Evolutionary conservation across 78 protist genomes (phyloP).

Genomic region (Dictyostelium purpureum): DNA sequence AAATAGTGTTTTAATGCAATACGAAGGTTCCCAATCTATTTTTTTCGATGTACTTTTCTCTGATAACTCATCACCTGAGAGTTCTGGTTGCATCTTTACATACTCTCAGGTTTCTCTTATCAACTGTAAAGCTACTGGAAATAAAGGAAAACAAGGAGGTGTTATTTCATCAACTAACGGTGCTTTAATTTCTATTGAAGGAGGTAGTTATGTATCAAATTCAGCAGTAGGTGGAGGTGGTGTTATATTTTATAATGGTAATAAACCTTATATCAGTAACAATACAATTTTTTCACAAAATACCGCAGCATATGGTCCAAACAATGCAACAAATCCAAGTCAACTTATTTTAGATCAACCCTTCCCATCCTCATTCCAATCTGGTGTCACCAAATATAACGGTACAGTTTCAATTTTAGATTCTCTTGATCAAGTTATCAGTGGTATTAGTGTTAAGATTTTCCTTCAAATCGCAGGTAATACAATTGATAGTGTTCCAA

Average conservation of each 20-base stretch:
- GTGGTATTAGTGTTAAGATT: not conserved
- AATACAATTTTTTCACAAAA: not conserved
- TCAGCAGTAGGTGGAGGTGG: constrained; percentile 9
- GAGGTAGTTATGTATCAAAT: not conserved
- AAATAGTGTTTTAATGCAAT: not conserved
- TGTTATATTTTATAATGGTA: not conserved
- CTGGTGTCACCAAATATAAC: not conserved
- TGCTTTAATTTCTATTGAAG: not conserved
- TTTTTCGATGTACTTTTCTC: not conserved
- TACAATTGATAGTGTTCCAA: not conserved
- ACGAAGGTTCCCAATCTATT: not conserved
- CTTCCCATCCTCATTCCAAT: not conserved
- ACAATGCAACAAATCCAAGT: not conserved
- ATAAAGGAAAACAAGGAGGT: not conserved
- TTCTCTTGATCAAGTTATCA: not conserved
- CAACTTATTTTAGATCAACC: not conserved
- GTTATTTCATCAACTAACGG: not conserved
- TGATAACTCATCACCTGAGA: not conserved
- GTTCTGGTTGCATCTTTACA: not conserved
- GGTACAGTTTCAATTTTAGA: not conserved
- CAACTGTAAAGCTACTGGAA: not conserved
- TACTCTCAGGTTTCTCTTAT: not conserved
- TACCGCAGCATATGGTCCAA: not conserved
- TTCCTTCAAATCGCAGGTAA: not conserved
- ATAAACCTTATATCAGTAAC: not conserved